Evolutionary conservation across 2,329 filamentous ascomycete genomes (phyloP), one percentile per base, ranked within the genome.

Genomic region (Ceratocystis cubensis): DNA sequence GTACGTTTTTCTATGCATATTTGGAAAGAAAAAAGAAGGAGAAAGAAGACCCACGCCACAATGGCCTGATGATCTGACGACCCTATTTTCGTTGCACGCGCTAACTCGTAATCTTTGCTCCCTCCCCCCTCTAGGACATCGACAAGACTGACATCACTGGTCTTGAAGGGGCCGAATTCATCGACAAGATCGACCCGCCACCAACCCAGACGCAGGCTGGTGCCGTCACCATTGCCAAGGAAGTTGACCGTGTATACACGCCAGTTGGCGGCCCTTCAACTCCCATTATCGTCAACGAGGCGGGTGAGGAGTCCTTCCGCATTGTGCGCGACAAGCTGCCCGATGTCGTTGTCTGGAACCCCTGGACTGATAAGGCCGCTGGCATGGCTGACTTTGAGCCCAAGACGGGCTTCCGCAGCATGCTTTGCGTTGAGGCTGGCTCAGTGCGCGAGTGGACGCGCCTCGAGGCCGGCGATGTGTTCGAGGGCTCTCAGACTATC

Each of bases 301-400:
- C 77, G 63, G 86, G 84, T 68, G 82, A 82, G 72, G 80, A 85
- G 15, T 78, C 82, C 63, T 91, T 88, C 78, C 85, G 86, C 68
- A 81, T 97, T 66, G 84, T 88, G 50, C 85, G 94, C 69, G 91
- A 96, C 76, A 92, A 91, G 70, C 81, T 99, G 70, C 83, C 84
- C 69, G 90, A 97, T 71, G 86, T 94, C 17, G 93, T 96, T 0
- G 88, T 97, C 37, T 99, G 94, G 94, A 99, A 99, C 77, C 94
- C 94, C 1, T 96, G 93, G 91, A 81, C 82, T 50, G 89, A 92
- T 70, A 96, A 95, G 79, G 85, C 89, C 1, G 84, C 85, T 71
- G 82, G 82, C 4, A 96, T 96, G 78, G 85, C 80, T 64, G 94
- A 99, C 76, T 96, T 97, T 74, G 83, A 82, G 67, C 94, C 94